These are phyloP conservation scores for Artomyces pyxidatus DNA, from an alignment of 768 basidiomycete species.

Conservation along the genomic window DNA sequence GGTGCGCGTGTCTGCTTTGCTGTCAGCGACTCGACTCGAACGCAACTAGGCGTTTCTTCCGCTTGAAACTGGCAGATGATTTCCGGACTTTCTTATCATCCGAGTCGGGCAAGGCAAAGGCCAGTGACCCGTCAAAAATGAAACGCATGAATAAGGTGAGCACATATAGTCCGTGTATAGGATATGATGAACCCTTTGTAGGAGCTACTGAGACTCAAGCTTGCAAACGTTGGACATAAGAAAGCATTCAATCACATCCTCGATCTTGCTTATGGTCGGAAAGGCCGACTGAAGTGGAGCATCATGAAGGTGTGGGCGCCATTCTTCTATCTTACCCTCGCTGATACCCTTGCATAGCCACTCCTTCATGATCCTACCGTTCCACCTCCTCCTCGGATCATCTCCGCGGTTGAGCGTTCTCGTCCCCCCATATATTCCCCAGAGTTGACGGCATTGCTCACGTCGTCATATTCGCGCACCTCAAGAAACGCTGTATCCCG, in stretches of 20 bases:
- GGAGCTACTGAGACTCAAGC: constrained; percentile 45
- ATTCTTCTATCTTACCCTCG: not conserved
- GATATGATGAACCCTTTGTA: too few species aligned
- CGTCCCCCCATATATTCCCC: constrained; percentile 60
- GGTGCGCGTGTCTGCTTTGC: constrained; percentile 22
- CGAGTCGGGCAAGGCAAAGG: too few species aligned
- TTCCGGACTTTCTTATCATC: constrained; percentile 39
- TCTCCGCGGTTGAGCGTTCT: constrained; percentile 42
- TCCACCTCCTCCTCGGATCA: constrained; percentile 38
- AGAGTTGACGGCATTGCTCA: constrained; percentile 55
- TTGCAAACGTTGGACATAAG: constrained; percentile 42
- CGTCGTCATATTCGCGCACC: constrained; percentile 36
- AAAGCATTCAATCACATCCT: constrained; percentile 51
- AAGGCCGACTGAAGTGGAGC: constrained; percentile 63
- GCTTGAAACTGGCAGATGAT: constrained; percentile 50
- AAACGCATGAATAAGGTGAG: constrained; percentile 47
- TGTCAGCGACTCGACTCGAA: too few species aligned
- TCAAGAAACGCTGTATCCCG: constrained; percentile 34
- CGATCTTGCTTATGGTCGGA: constrained; percentile 67
- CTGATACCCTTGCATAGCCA: constrained; percentile 35
- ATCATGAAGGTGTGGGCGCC: constrained; percentile 45
- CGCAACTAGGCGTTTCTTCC: too few species aligned
- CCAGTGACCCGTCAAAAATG: too few species aligned
- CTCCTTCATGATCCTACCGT: constrained; percentile 40
- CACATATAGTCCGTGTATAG: too few species aligned